phyloP scores from a whole-genome alignment of 1,139 yeast genomes.

The Debaryomycetaceae sp. region DNA sequence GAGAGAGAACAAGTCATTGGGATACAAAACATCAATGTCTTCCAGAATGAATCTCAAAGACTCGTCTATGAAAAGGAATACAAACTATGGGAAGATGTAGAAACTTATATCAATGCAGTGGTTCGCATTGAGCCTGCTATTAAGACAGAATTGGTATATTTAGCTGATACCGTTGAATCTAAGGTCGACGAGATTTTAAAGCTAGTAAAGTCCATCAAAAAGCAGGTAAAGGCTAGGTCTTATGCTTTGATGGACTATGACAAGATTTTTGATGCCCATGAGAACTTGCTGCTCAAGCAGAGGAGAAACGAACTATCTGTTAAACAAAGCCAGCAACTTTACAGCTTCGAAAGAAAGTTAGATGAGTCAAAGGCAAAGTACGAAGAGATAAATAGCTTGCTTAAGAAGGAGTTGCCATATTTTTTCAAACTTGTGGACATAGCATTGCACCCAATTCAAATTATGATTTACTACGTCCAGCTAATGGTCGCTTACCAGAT shows the following conservation, averaged over 20 bases:
- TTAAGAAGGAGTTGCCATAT: conserved; percentile 39
- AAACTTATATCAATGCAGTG: conserved; percentile 14
- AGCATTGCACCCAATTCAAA: conserved; percentile 24
- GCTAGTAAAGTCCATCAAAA: conserved; percentile 23
- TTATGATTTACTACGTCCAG: conserved; percentile 28
- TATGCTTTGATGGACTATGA: conserved; percentile 36
- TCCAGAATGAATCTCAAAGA: conserved; percentile 6
- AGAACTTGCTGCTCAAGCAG: conserved; percentile 21
- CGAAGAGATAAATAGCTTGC: conserved; percentile 23
- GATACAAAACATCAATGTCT: conserved; percentile 3
- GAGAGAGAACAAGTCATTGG: conserved; percentile 1
- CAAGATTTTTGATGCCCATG: conserved; percentile 22
- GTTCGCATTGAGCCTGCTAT: conserved; percentile 12
- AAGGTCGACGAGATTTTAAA: conserved; percentile 19
- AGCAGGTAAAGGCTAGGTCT: conserved; percentile 26
- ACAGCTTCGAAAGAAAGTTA: conserved; percentile 30
- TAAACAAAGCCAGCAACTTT: conserved; percentile 29
- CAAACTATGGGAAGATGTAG: conserved; percentile 17
- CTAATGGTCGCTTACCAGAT: conserved; percentile 27
- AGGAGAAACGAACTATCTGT: conserved; percentile 19
- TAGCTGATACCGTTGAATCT: conserved; percentile 11
- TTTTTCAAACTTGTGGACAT: conserved; percentile 28
- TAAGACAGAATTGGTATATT: conserved; percentile 13
- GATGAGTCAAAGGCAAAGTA: conserved; percentile 26
- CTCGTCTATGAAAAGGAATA: conserved; percentile 11